phyloP scores from a whole-genome alignment of 2,329 filamentous ascomycete species.

The Lachnellula suecica region DNA sequence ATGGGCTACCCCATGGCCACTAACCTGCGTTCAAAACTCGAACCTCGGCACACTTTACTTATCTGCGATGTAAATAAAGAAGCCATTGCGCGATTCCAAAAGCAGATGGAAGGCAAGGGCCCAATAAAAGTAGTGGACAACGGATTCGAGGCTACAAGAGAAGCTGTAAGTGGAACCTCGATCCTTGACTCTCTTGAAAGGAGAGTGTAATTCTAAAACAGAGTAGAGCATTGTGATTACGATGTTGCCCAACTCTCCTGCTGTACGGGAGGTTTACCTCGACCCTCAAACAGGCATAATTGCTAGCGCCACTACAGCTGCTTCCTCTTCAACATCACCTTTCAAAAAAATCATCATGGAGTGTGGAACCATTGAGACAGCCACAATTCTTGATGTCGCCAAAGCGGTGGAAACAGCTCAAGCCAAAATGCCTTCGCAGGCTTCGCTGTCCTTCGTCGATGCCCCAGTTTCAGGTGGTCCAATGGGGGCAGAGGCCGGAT shows the following conservation, averaged over 20 bases:
- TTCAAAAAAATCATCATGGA: constrained; percentile 61
- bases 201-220: background rate
- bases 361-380: constrained; percentile 70
- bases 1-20: constrained; percentile 64
- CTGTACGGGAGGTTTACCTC: constrained; percentile 65
- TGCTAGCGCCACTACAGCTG: constrained; percentile 29
- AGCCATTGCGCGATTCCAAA: constrained; percentile 51
- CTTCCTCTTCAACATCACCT: constrained; percentile 5
- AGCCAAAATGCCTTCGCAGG: background rate
- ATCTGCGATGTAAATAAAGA: constrained; percentile 63
- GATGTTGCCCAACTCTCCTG: constrained; percentile 65
- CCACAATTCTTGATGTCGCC: constrained; percentile 43
- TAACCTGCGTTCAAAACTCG: constrained; percentile 64
- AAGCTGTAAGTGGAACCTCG: constrained; percentile 4
- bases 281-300: constrained; percentile 50
- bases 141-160: constrained; percentile 59
- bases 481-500: constrained; percentile 34
- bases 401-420: constrained; percentile 3
- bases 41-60: constrained; percentile 55
- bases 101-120: constrained; percentile 45
- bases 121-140: constrained; percentile 53
- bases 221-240: constrained; percentile 64
- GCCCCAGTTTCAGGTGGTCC: constrained; percentile 38
- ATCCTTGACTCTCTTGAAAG: background rate
- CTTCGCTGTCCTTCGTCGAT: constrained; percentile 33